phyloP scores from a whole-genome alignment of 768 basidiomycete genomes.

The Pleurotus giganteus region DNA sequence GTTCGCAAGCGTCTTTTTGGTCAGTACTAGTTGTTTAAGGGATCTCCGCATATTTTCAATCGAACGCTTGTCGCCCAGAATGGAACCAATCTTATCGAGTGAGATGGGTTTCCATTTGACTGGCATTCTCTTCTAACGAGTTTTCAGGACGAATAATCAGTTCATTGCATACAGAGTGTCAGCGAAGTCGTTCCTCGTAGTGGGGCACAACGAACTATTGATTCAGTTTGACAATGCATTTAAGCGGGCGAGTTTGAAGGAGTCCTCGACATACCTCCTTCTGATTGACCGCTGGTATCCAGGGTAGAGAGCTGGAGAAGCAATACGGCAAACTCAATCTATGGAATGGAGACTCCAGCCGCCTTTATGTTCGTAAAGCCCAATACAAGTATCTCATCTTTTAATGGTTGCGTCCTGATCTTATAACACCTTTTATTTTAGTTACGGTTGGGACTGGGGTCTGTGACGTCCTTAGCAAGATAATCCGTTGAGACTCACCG shows the following conservation, averaged over 20 bases:
- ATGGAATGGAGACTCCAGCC: conserved; percentile 92
- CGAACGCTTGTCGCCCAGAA: conserved; percentile 47
- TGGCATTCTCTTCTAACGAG: conserved; percentile 3
- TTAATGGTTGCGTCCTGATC: not conserved
- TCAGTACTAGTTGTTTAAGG: conserved; percentile 29
- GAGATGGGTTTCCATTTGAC: conserved; percentile 13
- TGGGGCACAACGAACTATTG: conserved; percentile 62
- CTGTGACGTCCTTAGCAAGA: conserved; percentile 9
- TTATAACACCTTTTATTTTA: conserved; percentile 23
- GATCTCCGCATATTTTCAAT: not conserved
- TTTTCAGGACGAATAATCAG: too few relatives aligned
- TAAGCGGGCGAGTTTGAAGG: conserved; percentile 43
- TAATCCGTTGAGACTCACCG: not conserved
- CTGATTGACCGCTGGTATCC: not conserved
- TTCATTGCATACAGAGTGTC: conserved; percentile 57
- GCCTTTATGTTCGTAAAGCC: conserved; percentile 90
- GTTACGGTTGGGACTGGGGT: conserved; percentile 94
- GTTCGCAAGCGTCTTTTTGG: conserved; percentile 71
- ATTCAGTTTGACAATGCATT: conserved; percentile 78
- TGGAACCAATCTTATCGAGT: conserved; percentile 65
- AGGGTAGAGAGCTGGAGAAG: conserved; percentile 77
- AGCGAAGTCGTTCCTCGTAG: conserved; percentile 51
- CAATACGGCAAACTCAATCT: conserved; percentile 55
- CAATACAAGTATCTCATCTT: conserved; percentile 72
- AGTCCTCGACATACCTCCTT: not conserved